A percentile compares a stretch with the other conserved stretches of the same genome.
Conservation (phyloP, 768 basidiomycete genomes). For the Leccinum arenicola region DNA sequence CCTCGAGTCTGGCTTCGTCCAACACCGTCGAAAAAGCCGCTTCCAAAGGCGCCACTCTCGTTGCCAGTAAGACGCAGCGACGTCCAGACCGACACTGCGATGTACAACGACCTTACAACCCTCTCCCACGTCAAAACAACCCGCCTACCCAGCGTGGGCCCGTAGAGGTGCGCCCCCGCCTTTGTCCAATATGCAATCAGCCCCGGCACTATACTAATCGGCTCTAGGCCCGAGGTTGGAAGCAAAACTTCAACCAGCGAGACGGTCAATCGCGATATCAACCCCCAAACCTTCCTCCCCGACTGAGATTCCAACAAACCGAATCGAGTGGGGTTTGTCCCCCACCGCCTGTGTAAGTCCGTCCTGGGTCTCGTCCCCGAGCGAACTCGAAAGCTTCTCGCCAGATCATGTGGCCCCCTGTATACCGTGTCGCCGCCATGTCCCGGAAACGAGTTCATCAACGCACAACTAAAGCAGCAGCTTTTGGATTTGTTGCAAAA, state of each 20-base stretch:
- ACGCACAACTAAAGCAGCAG: conserved; percentile 3
- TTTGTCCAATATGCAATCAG: not conserved
- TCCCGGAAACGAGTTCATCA: not conserved
- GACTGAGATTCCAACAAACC: not conserved
- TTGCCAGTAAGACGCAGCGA: not conserved
- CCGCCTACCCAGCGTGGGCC: not conserved
- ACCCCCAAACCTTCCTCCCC: not conserved
- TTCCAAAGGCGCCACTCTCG: not conserved
- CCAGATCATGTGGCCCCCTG: conserved; percentile 14
- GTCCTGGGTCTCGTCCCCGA: not conserved
- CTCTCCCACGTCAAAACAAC: not conserved
- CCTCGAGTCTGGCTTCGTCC: not conserved
- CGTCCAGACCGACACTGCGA: not conserved
- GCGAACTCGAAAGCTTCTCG: not conserved
- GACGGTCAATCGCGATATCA: not conserved
- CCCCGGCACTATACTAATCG: not conserved
- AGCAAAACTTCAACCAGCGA: not conserved
- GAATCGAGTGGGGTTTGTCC: not conserved
- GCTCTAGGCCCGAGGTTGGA: conserved; percentile 2
- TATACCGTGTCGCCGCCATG: not conserved
- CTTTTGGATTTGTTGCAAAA: not conserved
- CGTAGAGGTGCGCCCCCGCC: conserved; percentile 3
- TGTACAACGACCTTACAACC: not conserved
- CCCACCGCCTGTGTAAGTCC: conserved; percentile 10
- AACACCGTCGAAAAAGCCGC: not conserved